Evolutionary conservation across 106 monocot species (phyloP).

Genomic region (Dactylorhiza incarnata): DNA sequence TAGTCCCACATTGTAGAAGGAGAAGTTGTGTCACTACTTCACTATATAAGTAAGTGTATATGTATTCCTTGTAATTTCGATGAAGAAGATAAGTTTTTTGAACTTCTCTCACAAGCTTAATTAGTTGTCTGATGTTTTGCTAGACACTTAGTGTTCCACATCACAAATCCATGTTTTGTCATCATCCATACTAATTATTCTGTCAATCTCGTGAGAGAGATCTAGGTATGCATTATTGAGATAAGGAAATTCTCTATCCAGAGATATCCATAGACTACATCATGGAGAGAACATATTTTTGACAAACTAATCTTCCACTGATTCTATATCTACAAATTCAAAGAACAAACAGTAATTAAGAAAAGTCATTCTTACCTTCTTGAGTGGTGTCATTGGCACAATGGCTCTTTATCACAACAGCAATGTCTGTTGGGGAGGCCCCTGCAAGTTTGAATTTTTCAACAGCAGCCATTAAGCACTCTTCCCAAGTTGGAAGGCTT

Average conservation of each 20-base stretch:
- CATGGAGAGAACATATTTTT: background rate
- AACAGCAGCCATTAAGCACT: slow-evolving; percentile 64
- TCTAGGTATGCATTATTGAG: background rate
- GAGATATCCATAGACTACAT: background rate
- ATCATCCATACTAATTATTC: background rate
- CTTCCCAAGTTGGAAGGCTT: slow-evolving; percentile 60
- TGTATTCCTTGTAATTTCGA: background rate
- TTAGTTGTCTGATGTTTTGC: too few species aligned
- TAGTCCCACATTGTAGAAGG: too few species aligned
- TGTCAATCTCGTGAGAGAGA: background rate
- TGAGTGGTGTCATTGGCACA: slow-evolving; percentile 68
- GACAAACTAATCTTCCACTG: background rate
- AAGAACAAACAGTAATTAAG: background rate
- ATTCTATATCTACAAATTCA: background rate
- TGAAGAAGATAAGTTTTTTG: background rate
- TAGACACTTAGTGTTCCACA: too few species aligned
- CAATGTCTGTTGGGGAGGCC: slow-evolving; percentile 63
- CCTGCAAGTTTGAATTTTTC: slow-evolving; percentile 82
- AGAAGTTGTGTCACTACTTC: too few species aligned
- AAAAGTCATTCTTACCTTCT: slow-evolving; percentile 43
- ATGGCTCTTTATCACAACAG: slow-evolving; percentile 91
- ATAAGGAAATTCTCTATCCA: background rate
- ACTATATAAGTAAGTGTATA: background rate
- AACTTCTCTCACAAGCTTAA: background rate
- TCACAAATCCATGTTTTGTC: too few species aligned